Percentiles rank a stretch among this genome's conserved stretches.
Evolutionary conservation across 2,329 filamentous ascomycete genomes (phyloP).

Genomic region (Sordariomycetes sp.): DNA sequence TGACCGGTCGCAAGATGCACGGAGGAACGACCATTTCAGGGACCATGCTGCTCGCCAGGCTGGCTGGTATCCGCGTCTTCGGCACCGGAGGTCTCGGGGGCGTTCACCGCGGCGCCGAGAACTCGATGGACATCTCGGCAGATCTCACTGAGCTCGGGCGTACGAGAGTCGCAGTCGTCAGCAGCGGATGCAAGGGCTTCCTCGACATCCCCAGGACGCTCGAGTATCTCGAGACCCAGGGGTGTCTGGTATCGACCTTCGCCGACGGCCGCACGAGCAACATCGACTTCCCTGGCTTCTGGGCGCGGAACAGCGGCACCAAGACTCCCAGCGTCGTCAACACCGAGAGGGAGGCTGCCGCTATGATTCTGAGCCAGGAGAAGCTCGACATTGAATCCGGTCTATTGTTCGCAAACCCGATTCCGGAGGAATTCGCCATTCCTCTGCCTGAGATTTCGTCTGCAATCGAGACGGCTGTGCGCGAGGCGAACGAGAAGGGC

Average conservation of each 20-base stretch:
- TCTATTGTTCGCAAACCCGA: constrained; percentile 81
- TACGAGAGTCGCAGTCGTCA: constrained; percentile 80
- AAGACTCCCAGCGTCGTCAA: constrained; percentile 68
- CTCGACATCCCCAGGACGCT: constrained; percentile 85
- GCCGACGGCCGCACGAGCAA: constrained; percentile 64
- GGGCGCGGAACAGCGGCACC: constrained; percentile 76
- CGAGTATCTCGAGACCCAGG: constrained; percentile 64
- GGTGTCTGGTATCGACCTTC: constrained; percentile 81
- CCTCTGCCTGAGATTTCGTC: constrained; percentile 60
- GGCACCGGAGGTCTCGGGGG: constrained; percentile 92
- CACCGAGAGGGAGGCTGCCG: constrained; percentile 73
- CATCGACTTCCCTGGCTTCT: constrained; percentile 89
- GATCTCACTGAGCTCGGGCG: constrained; percentile 90
- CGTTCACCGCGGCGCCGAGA: constrained; percentile 82
- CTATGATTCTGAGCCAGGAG: constrained; percentile 77
- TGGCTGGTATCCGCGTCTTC: constrained; percentile 86
- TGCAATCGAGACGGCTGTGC: constrained; percentile 59
- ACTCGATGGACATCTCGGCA: constrained; percentile 86
- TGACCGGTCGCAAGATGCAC: constrained; percentile 60
- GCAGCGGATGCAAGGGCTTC: constrained; percentile 92
- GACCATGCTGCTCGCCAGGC: constrained; percentile 80
- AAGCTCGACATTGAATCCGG: constrained; percentile 66
- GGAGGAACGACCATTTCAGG: constrained; percentile 91
- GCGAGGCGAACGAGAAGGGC: constrained; percentile 54
- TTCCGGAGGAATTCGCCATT: constrained; percentile 62